These are phyloP conservation scores for Lumnitzera littorea DNA, from an alignment of 345 rosid genomes.

Conservation along the genomic window DNA sequence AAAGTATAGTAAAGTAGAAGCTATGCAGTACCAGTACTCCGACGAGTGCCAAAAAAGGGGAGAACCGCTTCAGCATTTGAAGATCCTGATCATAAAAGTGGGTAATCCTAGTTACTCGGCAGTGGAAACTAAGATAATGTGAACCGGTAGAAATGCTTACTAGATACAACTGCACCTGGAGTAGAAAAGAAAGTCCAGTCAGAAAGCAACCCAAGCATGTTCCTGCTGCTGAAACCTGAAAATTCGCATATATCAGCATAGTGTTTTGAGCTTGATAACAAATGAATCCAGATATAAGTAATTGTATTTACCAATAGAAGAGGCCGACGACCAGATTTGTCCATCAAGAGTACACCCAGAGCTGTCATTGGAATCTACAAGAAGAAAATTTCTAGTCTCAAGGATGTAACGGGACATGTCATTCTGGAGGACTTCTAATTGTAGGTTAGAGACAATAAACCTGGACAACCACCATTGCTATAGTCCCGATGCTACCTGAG, in stretches of 20 bases:
- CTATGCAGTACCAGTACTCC: conserved; percentile 43
- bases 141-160: not conserved
- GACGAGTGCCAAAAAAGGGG: conserved; percentile 41
- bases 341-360: conserved; percentile 60
- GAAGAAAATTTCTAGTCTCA: not conserved
- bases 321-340: conserved; percentile 64
- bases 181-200: conserved; percentile 42
- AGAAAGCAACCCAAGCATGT: conserved; percentile 73
- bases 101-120: not conserved
- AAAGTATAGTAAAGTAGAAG: not conserved
- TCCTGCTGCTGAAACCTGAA: conserved; percentile 80
- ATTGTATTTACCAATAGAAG: conserved; percentile 54
- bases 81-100: conserved; percentile 31
- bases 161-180: conserved; percentile 29
- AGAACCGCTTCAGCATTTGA: conserved; percentile 23
- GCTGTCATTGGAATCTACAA: conserved; percentile 61
- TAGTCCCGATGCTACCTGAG: conserved; percentile 59
- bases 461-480: conserved; percentile 71
- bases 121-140: no score
- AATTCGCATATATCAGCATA: conserved; percentile 4
- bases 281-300: not conserved
- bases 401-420: not conserved
- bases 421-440: no score
- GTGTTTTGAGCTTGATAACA: not conserved
- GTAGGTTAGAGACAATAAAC: conserved; percentile 16